Evolutionary conservation across 2,329 filamentous ascomycete genomes (phyloP), one percentile per base, ranked within the genome.

Genomic region (Fusarium armeniacum): DNA sequence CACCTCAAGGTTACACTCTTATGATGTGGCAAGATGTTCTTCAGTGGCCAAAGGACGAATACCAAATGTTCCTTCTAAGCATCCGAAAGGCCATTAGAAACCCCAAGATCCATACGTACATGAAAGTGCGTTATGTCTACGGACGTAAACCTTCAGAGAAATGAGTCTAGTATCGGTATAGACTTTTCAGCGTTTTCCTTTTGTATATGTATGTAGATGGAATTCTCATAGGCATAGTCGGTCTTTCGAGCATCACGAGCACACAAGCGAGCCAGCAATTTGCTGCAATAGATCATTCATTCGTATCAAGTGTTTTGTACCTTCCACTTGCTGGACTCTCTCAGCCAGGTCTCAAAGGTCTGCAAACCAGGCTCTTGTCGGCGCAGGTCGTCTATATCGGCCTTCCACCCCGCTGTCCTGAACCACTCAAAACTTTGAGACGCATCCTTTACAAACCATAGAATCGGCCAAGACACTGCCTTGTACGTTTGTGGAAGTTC

Each of bases 311-410:
- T n/a, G 6, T 13, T 6, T 18, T 35, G 15, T 4, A 28, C 4
- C 0, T 58, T 45, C 75, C 74, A 76, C 22, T 38, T 33, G 15
- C 75, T 74, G 6, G 57, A 71, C 12, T 74, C 55, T 24, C 30
- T 51, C 7, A 76, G 33, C 71, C 75, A 76, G 13, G 15, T 16
- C 7, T 58, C 53, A 35, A 75, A 73, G 30, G n/a, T 4, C 4
- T 72, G 65, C 0, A 72, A 28, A 0, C 46, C 16, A 2, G 60
- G 60, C 0, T 62, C 58, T 7, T 55, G 30, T 11, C 4, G 28
- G 13, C 50, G 40, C 16, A 72, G 9, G 0, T 4, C 30, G 18
- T 22, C 13, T 22, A 70, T 70, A 18, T 72, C 56, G 2, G 56
- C 65, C 15, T 53, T 65, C 62, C 58, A 72, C 1, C 69, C 69